These are phyloP conservation scores for Botryotinia convoluta DNA, from an alignment of 2,329 filamentous ascomycete species.

Conservation along the genomic window DNA sequence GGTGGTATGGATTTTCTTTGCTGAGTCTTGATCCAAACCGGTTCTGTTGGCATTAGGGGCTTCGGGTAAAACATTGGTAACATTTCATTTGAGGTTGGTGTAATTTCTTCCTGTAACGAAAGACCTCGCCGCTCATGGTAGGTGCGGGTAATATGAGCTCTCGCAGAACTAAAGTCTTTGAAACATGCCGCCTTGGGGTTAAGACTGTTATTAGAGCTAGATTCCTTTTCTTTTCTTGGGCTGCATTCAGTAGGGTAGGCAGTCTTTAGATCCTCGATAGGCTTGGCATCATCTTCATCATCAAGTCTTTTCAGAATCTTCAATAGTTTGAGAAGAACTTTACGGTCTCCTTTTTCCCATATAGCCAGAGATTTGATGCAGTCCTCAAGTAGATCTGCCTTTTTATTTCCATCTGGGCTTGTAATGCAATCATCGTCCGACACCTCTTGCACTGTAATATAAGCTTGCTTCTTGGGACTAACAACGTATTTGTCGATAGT, in stretches of 20 bases:
- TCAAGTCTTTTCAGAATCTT: slow-evolving; percentile 26
- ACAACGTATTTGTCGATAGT: not conserved
- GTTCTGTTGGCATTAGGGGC: not conserved
- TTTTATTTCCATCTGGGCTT: not conserved
- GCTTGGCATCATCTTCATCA: not conserved
- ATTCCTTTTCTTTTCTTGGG: not conserved
- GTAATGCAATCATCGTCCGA: not conserved
- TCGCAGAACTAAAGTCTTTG: slow-evolving; percentile 14
- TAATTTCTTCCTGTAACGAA: not conserved
- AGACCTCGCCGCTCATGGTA: not conserved
- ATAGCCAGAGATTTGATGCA: slow-evolving; percentile 24
- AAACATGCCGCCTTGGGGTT: slow-evolving; percentile 29
- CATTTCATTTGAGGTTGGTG: not conserved
- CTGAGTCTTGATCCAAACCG: slow-evolving; percentile 13
- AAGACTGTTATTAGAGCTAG: slow-evolving; percentile 14
- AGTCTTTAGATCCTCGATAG: not conserved
- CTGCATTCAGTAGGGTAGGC: not conserved
- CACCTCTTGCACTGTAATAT: not conserved
- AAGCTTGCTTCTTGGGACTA: not conserved
- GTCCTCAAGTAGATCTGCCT: slow-evolving; percentile 15
- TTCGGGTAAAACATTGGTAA: slow-evolving; percentile 9
- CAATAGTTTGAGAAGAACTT: slow-evolving; percentile 26
- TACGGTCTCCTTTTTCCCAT: slow-evolving; percentile 27
- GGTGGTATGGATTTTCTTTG: not conserved
- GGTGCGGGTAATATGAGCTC: slow-evolving; percentile 13